These are phyloP conservation scores for Vitis rupestris DNA, from an alignment of 164 flowering plant species.

Conservation along the genomic window DNA sequence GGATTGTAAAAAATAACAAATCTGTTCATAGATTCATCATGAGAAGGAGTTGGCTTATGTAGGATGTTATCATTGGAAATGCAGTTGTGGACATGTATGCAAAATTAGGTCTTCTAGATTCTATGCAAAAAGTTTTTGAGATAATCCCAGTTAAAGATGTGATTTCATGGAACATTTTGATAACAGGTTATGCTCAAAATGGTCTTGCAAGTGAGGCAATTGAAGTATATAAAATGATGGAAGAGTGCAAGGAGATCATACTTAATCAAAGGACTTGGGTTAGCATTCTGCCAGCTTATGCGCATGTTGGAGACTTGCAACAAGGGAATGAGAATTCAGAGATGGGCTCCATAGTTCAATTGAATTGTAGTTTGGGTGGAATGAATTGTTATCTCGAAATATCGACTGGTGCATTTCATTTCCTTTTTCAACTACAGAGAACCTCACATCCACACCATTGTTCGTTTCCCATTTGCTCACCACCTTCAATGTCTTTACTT, in stretches of 20 bases:
- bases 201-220: constrained; percentile 66
- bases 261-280: constrained; percentile 67
- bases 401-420: neutral
- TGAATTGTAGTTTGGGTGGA: constrained; percentile 8
- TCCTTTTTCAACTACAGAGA: constrained; percentile 5
- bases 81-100: constrained; percentile 75
- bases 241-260: constrained; percentile 22
- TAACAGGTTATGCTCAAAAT: constrained; percentile 65
- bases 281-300: constrained; percentile 46
- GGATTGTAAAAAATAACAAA: constrained; percentile 28
- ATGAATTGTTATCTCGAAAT: constrained; percentile 10
- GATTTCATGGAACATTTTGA: constrained; percentile 72
- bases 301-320: constrained; percentile 60
- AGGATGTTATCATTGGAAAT: constrained; percentile 48
- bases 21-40: constrained; percentile 45
- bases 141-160: constrained; percentile 46
- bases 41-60: constrained; percentile 44
- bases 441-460: neutral
- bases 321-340: constrained; percentile 50
- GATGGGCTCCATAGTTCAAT: neutral
- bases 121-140: constrained; percentile 45
- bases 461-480: no score
- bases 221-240: constrained; percentile 39
- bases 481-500: no score
- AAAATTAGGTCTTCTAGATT: constrained; percentile 46